Evolutionary conservation across 2,329 filamentous ascomycete species (phyloP).

Genomic region (Sporothrix pallida): DNA sequence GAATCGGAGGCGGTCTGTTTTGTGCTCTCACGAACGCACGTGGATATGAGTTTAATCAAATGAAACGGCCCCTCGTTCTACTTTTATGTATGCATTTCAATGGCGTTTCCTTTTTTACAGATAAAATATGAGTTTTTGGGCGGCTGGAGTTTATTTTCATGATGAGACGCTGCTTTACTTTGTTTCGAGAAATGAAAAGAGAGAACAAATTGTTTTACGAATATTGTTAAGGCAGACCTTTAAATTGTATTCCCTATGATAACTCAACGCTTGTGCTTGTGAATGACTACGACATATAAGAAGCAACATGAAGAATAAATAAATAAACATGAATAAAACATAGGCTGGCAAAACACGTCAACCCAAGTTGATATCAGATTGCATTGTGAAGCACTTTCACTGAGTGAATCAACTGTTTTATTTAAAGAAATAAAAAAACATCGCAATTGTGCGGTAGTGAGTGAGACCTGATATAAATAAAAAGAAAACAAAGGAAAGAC

Average conservation of each 20-base stretch:
- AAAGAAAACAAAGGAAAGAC: background rate
- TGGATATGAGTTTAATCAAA: conserved; percentile 7
- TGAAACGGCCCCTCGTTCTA: background rate
- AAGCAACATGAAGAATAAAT: background rate
- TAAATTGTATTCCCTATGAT: conserved; percentile 20
- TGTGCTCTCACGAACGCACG: conserved; percentile 20
- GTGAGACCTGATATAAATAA: background rate
- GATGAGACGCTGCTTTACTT: conserved; percentile 27
- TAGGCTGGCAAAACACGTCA: background rate
- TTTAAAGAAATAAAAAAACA: background rate
- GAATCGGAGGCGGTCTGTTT: conserved; percentile 22
- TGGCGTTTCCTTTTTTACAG: conserved; percentile 22
- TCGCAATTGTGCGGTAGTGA: background rate
- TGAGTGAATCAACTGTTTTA: background rate
- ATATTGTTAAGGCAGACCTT: conserved; percentile 24
- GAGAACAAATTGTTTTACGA: conserved; percentile 20
- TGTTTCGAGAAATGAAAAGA: conserved; percentile 23
- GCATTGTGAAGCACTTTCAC: background rate
- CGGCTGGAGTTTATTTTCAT: conserved; percentile 32
- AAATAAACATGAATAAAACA: background rate
- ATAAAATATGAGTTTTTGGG: conserved; percentile 13
- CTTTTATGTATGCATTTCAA: conserved; percentile 32
- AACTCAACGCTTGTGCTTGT: background rate
- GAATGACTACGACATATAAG: no score
- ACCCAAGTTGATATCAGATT: no score